Conservation (phyloP, 1,284 basidiomycete genomes). For the Ceratobasidium sp. region DNA sequence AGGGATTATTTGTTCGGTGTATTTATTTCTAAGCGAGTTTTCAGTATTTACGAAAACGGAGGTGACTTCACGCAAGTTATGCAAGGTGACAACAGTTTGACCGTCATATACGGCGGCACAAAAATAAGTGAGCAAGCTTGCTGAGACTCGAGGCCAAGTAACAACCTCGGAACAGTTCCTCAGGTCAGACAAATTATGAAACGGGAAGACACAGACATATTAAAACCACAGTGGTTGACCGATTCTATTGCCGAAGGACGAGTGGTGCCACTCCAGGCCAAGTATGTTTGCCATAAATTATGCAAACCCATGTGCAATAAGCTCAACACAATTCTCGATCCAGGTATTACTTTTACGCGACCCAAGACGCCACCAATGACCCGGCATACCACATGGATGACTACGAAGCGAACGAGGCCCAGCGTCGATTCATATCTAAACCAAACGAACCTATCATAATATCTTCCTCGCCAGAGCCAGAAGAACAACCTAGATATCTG, state of each 20-base stretch:
- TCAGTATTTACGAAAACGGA: slow-evolving; percentile 82
- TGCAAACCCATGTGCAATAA: not conserved
- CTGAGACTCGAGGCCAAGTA: slow-evolving; percentile 56
- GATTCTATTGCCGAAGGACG: slow-evolving; percentile 77
- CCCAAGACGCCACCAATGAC: slow-evolving; percentile 53
- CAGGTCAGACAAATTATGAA: slow-evolving; percentile 49
- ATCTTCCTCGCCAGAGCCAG: slow-evolving; percentile 47
- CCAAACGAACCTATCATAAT: not conserved
- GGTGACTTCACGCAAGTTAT: slow-evolving; percentile 79
- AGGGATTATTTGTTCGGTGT: too few species aligned
- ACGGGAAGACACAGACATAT: slow-evolving; percentile 67
- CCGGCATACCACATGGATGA: slow-evolving; percentile 54
- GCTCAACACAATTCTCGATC: slow-evolving; percentile 4
- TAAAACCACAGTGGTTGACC: slow-evolving; percentile 84
- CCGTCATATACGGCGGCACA: slow-evolving; percentile 76
- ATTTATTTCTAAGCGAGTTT: not conserved
- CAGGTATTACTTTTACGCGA: slow-evolving; percentile 58
- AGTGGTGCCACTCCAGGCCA: slow-evolving; percentile 73
- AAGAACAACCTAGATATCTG: slow-evolving; percentile 44
- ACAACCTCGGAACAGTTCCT: slow-evolving; percentile 42
- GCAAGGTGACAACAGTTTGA: slow-evolving; percentile 52
- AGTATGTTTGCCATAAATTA: slow-evolving; percentile 62
- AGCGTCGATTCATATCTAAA: not conserved
- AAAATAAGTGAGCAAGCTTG: slow-evolving; percentile 73
- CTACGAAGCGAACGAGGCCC: slow-evolving; percentile 36